These are phyloP conservation scores for Viola pubescens DNA, from an alignment of 441 rosid species.

Conservation along the genomic window DNA sequence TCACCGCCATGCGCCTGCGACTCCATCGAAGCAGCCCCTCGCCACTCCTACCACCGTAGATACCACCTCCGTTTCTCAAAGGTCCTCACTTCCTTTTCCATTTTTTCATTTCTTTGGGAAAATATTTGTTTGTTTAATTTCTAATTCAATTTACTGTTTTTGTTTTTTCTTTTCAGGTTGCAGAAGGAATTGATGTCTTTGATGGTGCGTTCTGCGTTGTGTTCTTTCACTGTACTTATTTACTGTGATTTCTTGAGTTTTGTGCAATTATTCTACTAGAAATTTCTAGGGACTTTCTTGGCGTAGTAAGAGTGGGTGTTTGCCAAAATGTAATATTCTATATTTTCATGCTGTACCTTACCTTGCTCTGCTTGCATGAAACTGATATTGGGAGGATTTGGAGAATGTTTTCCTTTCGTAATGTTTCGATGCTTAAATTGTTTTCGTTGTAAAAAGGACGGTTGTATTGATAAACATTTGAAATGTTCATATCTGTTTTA, in stretches of 20 bases:
- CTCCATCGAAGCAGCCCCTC: conserved; percentile 37
- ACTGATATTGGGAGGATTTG: too few species aligned
- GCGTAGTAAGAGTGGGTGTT: too few species aligned
- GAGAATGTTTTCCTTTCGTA: too few species aligned
- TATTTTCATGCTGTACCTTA: too few species aligned
- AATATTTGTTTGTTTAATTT: neutral
- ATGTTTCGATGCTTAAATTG: too few species aligned
- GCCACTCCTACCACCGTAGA: conserved; percentile 32
- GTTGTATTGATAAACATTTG: too few species aligned
- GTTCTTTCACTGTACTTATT: neutral
- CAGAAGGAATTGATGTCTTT: conserved; percentile 62
- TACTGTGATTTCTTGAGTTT: neutral
- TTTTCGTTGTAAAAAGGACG: too few species aligned
- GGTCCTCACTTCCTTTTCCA: conserved; percentile 19
- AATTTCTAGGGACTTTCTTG: too few species aligned
- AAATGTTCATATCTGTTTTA: too few species aligned
- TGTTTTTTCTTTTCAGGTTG: conserved; percentile 32
- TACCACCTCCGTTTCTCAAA: conserved; percentile 46
- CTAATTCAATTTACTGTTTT: neutral
- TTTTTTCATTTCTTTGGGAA: conserved; percentile 5
- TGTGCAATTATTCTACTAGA: too few species aligned
- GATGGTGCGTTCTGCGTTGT: conserved; percentile 39
- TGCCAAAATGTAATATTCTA: too few species aligned
- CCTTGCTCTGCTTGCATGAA: too few species aligned
- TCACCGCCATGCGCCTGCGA: conserved; percentile 25